Base-by-base conservation (phyloP, 2,329 filamentous ascomycete genomes). In the Fusarium multiceps region DNA sequence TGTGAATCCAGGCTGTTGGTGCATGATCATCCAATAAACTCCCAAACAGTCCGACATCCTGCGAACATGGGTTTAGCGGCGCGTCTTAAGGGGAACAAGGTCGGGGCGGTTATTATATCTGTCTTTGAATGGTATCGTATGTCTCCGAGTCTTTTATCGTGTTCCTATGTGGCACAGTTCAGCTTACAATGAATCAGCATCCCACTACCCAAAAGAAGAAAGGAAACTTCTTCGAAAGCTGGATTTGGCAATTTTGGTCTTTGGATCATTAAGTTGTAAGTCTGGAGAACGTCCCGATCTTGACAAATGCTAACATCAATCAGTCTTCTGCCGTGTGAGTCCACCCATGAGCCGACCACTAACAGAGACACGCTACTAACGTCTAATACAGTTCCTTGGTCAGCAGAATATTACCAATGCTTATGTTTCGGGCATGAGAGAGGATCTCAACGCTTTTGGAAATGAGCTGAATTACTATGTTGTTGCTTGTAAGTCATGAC, bases 381-480 rank as follows among this genome's bases (percentile, higher is more conserved):
- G 11, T 25, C 4, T 4, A 0, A 3, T 6, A 0, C 7, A 62
- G 59, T 61, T 62, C 1, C 56, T 62, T 0, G 56, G 59, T 0
- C 56, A 62, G 16, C 56, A 62, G 18, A 61, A 62, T 1, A 42
- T 62, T 0, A 62, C 56, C 2, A 61, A 62, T 12, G 56, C 56
- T 4, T 61, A 61, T 8, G 46, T 62, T 8, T 62, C 56, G 0
- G 56, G 59, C 1, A 62, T 62, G 56, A 46, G n/a, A 18, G 59
- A 54, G 1, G 46, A 62, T 1, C 6, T 62, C 0, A 20, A 40
- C 1, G 46, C 56, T 0, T 62, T 40, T 9, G 40, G 46, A 1
- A 62, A 62, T 4, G 46, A 62, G 30, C 10, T 62, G 1, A 61
- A 62, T 5, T 62, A 61, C 3, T 62, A 61, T 7, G 46, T 62